phyloP scores from a whole-genome alignment of 2,329 filamentous ascomycete species.

The Sphaerostilbella broomeana region DNA sequence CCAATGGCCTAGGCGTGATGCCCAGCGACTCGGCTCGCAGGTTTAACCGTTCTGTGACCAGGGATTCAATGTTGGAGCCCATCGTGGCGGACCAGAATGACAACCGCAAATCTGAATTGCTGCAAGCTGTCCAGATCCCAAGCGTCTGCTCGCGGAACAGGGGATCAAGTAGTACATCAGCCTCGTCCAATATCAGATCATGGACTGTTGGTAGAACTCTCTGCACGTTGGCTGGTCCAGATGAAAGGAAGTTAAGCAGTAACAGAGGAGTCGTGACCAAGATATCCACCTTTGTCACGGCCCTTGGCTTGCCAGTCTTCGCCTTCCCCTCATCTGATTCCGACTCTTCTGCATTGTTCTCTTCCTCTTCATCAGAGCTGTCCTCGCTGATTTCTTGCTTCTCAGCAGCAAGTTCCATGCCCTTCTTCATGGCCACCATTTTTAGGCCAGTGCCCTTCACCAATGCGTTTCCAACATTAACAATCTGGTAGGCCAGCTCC shows the following conservation, averaged over 20 bases:
- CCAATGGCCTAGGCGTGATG: constrained; percentile 43
- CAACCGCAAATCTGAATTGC: constrained; percentile 59
- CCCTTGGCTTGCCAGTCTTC: constrained; percentile 22
- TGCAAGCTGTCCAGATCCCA: constrained; percentile 74
- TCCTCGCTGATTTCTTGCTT: constrained; percentile 32
- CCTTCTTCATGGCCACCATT: constrained; percentile 77
- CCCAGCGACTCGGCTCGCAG: constrained; percentile 40
- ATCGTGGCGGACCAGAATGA: constrained; percentile 97
- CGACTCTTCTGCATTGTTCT: constrained; percentile 29
- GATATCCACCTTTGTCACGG: constrained; percentile 31
- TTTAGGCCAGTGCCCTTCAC: constrained; percentile 68
- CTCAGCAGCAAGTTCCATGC: constrained; percentile 60
- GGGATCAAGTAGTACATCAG: constrained; percentile 86
- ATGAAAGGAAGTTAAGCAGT: constrained; percentile 65
- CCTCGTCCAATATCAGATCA: constrained; percentile 82
- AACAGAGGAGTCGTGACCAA: constrained; percentile 46
- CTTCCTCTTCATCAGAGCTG: constrained; percentile 33
- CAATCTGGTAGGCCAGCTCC: constrained; percentile 72
- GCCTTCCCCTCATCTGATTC: constrained; percentile 25
- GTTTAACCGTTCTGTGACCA: constrained; percentile 63
- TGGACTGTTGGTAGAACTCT: constrained; percentile 59
- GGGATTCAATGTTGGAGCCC: constrained; percentile 81
- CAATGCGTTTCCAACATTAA: constrained; percentile 80
- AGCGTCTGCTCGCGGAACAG: constrained; percentile 87
- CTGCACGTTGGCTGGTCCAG: constrained; percentile 36